Evolutionary conservation across 805 yeast species (phyloP), one percentile per base, ranked within the genome.

Genomic region (Yarrowia sp.): DNA sequence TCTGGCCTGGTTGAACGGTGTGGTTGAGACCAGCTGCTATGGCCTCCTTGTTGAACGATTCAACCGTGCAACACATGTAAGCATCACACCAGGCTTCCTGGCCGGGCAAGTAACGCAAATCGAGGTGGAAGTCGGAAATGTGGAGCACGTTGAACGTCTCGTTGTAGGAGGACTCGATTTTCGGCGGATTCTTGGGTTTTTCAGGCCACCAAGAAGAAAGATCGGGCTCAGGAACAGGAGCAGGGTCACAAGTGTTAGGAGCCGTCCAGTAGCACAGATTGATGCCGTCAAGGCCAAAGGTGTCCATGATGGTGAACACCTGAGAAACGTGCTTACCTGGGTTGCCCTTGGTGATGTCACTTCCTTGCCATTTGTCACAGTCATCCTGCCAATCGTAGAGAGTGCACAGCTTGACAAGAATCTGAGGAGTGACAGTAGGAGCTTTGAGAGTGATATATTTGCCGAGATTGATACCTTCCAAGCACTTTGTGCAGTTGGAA

Each of bases 341-440:
- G 15, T 40, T 40, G 44, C 44, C 44, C 44, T 40, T 40, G 19
- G 44, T 40, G 44, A 40, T 40, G n/a, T 40, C 44, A 10, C 19
- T n/a, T 15, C 44, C 44, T 10, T 40, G 44, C 44, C 44, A 40
- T 17, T 40, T 40, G 19, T 40, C 44, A 19, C 44, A 40, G 44
- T 40, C 44, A 17, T 40, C 44, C 44, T 40, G 44, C 44, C 44
- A 40, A 19, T 40, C 44, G 44, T 40, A 40, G 19, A 40, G 44
- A 17, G 44, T 40, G 44, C 44, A 40, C 19, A 40, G 44, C 19
- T 40, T 40, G 44, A 40, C 44, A 19, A 40, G 44, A n/a, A 40
- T 40, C 44, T 40, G 44, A 17, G 44, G 44, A 15, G 44, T 40
- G 9, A 40, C 44, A n/a, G 44, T 40, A 3, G 44, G 44, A n/a